Evolutionary conservation across 257 asterid species (phyloP).

Genomic region (Avicennia marina): DNA sequence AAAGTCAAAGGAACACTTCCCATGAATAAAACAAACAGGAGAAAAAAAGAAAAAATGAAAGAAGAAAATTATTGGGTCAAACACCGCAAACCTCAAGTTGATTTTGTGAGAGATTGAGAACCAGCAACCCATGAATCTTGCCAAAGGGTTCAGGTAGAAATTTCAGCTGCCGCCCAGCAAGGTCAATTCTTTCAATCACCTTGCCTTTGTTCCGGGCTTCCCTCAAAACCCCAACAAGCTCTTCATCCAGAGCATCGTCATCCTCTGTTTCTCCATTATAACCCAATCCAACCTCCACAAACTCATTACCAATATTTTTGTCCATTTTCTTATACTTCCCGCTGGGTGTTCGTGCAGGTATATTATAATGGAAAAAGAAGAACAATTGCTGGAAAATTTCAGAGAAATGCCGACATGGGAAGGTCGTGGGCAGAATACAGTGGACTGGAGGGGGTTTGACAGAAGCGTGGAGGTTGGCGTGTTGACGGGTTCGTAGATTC

Average conservation of each 20-base stretch:
- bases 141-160: constrained; percentile 45
- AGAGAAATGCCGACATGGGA: neutral
- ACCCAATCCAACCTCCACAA: constrained; percentile 25
- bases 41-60: neutral
- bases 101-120: constrained; percentile 52
- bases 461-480: neutral
- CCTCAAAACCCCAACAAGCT: constrained; percentile 30
- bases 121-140: constrained; percentile 32
- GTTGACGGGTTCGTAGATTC: neutral
- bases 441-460: neutral
- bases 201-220: constrained; percentile 16
- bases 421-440: neutral
- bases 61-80: neutral
- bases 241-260: constrained; percentile 17
- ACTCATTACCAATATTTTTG: constrained; percentile 12
- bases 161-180: constrained; percentile 44
- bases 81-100: constrained; percentile 34
- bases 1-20: neutral
- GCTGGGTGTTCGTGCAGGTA: neutral
- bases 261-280: constrained; percentile 9
- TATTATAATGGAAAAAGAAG: too few species aligned
- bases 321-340: constrained; percentile 12
- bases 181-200: constrained; percentile 31
- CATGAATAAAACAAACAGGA: neutral
- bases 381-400: neutral